Percentiles rank a stretch among this genome's conserved stretches.
These are phyloP conservation scores for Agapanthus africanus DNA, from an alignment of 106 monocot genomes.

Conservation along the genomic window DNA sequence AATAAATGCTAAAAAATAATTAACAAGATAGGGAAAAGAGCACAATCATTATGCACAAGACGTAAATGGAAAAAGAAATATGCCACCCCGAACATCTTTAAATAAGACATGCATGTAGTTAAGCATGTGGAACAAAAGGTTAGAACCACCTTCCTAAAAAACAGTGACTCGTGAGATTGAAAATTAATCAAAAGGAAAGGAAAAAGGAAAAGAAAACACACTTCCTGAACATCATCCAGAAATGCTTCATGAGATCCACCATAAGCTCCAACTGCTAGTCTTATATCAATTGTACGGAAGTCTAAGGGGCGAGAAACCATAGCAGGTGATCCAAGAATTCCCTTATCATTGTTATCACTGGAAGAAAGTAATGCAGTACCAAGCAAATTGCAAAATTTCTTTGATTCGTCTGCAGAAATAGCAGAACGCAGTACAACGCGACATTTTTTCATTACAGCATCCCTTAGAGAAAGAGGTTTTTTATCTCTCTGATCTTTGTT, in stretches of 20 bases:
- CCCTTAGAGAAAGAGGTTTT: conserved; percentile 46
- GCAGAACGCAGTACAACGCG: conserved; percentile 60
- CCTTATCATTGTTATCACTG: conserved; percentile 85
- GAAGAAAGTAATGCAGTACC: conserved; percentile 53
- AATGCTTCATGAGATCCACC: conserved; percentile 74
- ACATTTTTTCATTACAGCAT: conserved; percentile 84
- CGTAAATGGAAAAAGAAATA: neutral
- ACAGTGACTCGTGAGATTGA: neutral
- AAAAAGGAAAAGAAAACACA: conserved; percentile 17
- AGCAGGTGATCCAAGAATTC: conserved; percentile 86
- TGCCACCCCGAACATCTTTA: neutral
- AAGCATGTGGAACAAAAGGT: neutral
- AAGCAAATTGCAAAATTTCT: conserved; percentile 85
- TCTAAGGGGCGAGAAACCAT: conserved; percentile 91
- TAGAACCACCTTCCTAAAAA: neutral
- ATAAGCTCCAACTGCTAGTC: conserved; percentile 76
- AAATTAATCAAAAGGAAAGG: neutral
- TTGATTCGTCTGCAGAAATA: conserved; percentile 66
- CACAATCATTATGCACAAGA: neutral
- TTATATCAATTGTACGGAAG: conserved; percentile 88
- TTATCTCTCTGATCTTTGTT: conserved; percentile 32
- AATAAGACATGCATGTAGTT: neutral
- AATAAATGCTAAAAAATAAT: too few species aligned
- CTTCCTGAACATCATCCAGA: conserved; percentile 89
- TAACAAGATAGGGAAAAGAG: too few species aligned